phyloP scores from a whole-genome alignment of 768 basidiomycete species.

The Boletus reticuloceps region DNA sequence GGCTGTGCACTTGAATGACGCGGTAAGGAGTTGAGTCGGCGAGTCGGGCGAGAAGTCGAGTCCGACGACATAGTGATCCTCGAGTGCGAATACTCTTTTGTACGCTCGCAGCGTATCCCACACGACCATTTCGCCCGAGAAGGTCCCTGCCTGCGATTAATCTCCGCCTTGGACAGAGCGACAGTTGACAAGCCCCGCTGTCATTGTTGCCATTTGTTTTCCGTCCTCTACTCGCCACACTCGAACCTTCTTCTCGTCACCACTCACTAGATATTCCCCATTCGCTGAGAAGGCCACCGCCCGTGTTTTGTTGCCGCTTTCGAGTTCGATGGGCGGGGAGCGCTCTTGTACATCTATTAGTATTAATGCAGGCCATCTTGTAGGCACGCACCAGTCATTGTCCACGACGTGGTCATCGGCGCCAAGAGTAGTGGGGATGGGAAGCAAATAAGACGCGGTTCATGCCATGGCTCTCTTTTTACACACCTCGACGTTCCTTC shows the following conservation, averaged over 20 bases:
- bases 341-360: too few relatives aligned
- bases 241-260: not conserved
- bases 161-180: not conserved
- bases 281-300: not conserved
- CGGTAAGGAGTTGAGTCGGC: not conserved
- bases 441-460: too few relatives aligned
- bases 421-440: not conserved
- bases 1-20: not conserved
- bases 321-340: not conserved
- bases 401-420: not conserved
- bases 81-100: not conserved
- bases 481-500: not conserved
- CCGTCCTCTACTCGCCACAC: not conserved
- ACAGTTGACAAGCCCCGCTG: not conserved
- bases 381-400: not conserved
- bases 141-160: not conserved
- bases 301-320: not conserved
- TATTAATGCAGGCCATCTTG: not conserved
- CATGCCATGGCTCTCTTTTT: too few relatives aligned
- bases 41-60: conserved; percentile 2
- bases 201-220: not conserved
- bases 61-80: not conserved
- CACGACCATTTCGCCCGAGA: not conserved
- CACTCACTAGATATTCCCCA: not conserved
- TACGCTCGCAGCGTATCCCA: not conserved